Evolutionary conservation across 108 stramenopile genomes (phyloP), one percentile per base, ranked within the genome.

Genomic region (Discostella stelligeroides): DNA sequence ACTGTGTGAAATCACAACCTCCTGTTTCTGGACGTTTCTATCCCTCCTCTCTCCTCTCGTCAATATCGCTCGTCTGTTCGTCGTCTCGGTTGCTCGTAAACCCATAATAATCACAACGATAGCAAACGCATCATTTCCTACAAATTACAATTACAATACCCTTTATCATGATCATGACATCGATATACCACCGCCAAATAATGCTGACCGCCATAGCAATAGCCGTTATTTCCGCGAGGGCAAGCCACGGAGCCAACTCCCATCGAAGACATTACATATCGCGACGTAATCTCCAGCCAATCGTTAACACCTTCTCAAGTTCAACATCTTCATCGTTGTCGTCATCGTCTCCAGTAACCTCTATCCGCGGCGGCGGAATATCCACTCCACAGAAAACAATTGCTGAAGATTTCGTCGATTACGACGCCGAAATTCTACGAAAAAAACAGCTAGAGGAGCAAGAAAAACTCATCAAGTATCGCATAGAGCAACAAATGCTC

Each of bases 401-500:
- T 11, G 41, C 4, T 12, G 43, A 66, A n/a, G 56, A 66, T 34
- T 65, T 40, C 20, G 63, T 37, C 7, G 57, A 17, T 27, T 20
- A 67, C n/a, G 66, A 62, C 8, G 72, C 46, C 1, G 66, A 78
- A 7, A 46, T 6, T 8, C 43, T n/a, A 4, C 63, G 51, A 47
- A 48, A 53, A 47, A 51, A 72, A 65, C 10, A 42, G 20, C 28
- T 20, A n/a, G 70, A 71, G 25, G 65, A 67, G 17, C 43, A 41
- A 21, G 63, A 65, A 48, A 79, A 75, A 37, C 68, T 79, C 15
- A 25, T 56, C 11, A 84, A 82, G 39, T 84, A 75, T 27, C 50
- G 84, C 48, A 78, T 83, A 57, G 82, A 88, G 34, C 92, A 94
- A 76, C 88, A 90, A 47, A 34, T 87, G 20, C 70, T 87, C 0